Base-by-base conservation (phyloP, 1,284 basidiomycete species). In the Puccinia polysora region DNA sequence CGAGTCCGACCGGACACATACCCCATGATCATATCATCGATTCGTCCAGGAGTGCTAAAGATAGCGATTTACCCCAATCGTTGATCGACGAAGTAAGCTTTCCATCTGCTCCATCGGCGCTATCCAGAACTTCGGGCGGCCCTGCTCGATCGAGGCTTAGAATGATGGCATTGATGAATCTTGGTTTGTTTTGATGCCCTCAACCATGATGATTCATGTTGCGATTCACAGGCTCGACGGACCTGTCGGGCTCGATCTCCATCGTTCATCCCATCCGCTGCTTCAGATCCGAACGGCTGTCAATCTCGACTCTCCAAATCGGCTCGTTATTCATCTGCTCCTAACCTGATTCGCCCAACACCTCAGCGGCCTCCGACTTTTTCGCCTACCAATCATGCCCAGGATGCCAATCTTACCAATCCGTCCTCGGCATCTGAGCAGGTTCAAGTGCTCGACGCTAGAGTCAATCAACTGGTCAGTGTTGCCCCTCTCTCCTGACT, bases 31-130 rank as follows among this genome's bases (percentile, higher is more conserved):
- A 58, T 43, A 38, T 64, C 10, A 49, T 50, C 15, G 56, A 59
- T 7, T 40, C 30, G 0, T 32, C 10, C 10, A 30, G 30, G 10
- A 68, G 40, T 43, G 25, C 45, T 20, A 38, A 68, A 58, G 36
- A 69, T 60, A 69, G 67, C 36, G 67, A 69, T 58, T 47, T 69
- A n/a, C 67, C 67, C 15, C 67, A 59, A 59, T 69, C 67, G 14
- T 52, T 69, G 55, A 49, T 60, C 32, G 56, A 69, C 12, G 30
- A 69, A 40, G 67, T 69, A 50, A n/a, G 43, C 2, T 4, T 18
- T 40, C 45, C 43, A 36, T 64, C 30, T 58, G n/a, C n/a, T 4
- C 20, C 38, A 12, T 20, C 40, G 40, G 10, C 7, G 7, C 49
- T 50, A 28, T 28, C 7, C 23, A 8, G 23, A 45, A 56, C n/a